Evolutionary conservation across 495 filamentous ascomycete species (phyloP).

Genomic region (Xylaria telfairii): DNA sequence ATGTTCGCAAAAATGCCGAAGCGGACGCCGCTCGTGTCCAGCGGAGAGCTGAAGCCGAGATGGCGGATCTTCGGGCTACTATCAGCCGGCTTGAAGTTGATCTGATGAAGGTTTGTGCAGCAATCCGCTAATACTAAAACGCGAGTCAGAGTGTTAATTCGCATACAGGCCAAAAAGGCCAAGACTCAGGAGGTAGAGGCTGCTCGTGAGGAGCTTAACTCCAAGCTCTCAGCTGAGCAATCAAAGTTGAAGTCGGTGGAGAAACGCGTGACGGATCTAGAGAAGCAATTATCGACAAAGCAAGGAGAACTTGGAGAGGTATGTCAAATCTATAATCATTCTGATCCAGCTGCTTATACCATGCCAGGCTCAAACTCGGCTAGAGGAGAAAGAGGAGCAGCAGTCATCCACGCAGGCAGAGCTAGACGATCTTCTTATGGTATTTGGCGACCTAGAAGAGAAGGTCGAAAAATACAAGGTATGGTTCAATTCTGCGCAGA

Average conservation of each 20-base stretch:
- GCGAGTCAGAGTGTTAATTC: slow-evolving; percentile 19
- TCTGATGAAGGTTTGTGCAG: slow-evolving; percentile 59
- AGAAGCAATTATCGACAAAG: slow-evolving; percentile 35
- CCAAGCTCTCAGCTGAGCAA: slow-evolving; percentile 54
- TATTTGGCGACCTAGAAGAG: slow-evolving; percentile 88
- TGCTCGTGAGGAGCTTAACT: slow-evolving; percentile 59
- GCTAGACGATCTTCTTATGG: slow-evolving; percentile 83
- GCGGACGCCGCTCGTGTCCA: slow-evolving; percentile 47
- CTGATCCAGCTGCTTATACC: slow-evolving; percentile 16
- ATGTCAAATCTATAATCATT: slow-evolving; percentile 24
- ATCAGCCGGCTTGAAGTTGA: slow-evolving; percentile 65
- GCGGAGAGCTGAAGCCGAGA: slow-evolving; percentile 61
- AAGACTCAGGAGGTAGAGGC: slow-evolving; percentile 64
- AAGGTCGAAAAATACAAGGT: slow-evolving; percentile 84
- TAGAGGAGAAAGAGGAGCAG: slow-evolving; percentile 67
- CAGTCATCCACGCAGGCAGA: slow-evolving; percentile 69
- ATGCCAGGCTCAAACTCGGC: slow-evolving; percentile 42
- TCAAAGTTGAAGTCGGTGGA: slow-evolving; percentile 37
- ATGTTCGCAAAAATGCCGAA: slow-evolving; percentile 47
- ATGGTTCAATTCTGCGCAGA: slow-evolving; percentile 21
- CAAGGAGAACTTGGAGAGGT: slow-evolving; percentile 38
- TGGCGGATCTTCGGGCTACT: slow-evolving; percentile 65
- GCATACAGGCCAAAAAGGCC: slow-evolving; percentile 54
- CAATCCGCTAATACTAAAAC: neutral
- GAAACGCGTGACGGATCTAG: slow-evolving; percentile 29